Conservation (phyloP, 441 rosid genomes). For the Flueggea neowawraea region DNA sequence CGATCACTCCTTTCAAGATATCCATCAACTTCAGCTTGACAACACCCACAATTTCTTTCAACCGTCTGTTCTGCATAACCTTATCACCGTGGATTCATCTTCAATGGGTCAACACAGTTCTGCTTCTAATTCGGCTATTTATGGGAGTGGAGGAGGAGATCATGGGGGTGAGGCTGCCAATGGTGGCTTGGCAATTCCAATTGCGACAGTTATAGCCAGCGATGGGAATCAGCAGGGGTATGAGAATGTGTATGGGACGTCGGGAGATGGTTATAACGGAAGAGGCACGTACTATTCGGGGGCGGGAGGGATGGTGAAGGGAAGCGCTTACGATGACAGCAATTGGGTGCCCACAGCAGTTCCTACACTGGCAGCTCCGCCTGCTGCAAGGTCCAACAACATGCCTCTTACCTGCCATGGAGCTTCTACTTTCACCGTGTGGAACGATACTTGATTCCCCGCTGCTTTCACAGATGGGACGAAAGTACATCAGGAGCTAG, state of each 20-base stretch:
- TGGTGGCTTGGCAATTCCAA: conserved; percentile 30
- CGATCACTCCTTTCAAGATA: conserved; percentile 26
- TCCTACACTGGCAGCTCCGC: conserved; percentile 20
- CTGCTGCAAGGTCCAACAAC: conserved; percentile 30
- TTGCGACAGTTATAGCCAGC: conserved; percentile 27
- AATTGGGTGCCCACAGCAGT: conserved; percentile 52
- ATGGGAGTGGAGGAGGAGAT: background rate
- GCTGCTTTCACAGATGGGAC: background rate
- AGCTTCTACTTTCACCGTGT: conserved; percentile 54
- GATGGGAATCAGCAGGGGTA: conserved; percentile 7
- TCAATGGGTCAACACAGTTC: conserved; percentile 33
- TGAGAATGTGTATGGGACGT: conserved; percentile 10
- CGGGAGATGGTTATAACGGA: conserved; percentile 23
- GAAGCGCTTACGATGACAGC: conserved; percentile 20
- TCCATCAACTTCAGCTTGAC: conserved; percentile 34
- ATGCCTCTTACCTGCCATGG: conserved; percentile 34
- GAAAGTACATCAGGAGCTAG: no score
- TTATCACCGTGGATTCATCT: conserved; percentile 39
- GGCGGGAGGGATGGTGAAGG: conserved; percentile 15
- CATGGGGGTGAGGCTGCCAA: background rate
- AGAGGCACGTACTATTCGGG: conserved; percentile 41
- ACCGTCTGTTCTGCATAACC: conserved; percentile 33
- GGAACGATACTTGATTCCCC: conserved; percentile 42
- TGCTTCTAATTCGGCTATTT: no score
- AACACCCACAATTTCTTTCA: conserved; percentile 47